Conservation (phyloP, 75 land plant genomes). For the Adiantum capillusveneris region DNA sequence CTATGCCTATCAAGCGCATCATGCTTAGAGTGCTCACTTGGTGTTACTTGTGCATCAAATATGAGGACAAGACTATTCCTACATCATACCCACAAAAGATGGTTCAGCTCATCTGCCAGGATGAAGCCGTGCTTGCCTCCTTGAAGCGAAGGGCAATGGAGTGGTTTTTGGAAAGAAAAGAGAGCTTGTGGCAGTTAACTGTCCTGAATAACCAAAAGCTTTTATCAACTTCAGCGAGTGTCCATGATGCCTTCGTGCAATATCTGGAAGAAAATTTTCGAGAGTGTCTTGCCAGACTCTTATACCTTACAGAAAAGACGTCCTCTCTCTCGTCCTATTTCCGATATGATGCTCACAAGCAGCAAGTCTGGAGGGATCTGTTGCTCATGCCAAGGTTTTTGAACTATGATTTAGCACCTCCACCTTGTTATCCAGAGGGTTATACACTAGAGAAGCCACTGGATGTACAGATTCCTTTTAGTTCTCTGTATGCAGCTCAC, state of each 20-base stretch:
- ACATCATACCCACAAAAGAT: constrained; percentile 12
- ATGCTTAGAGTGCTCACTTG: constrained; percentile 21
- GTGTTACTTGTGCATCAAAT: constrained; percentile 25
- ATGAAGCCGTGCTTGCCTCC: constrained; percentile 6
- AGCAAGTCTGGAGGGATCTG: constrained; percentile 10
- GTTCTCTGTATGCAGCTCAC: constrained; percentile 12
- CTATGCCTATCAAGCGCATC: constrained; percentile 11
- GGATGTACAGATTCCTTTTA: constrained; percentile 12
- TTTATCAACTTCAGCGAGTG: constrained; percentile 17
- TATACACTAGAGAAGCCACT: constrained; percentile 15
- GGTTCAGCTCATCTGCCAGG: constrained; percentile 15
- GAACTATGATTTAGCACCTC: constrained; percentile 9
- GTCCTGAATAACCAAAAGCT: constrained; percentile 14
- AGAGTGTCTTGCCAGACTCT: constrained; percentile 14
- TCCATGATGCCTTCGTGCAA: constrained; percentile 21
- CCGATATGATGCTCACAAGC: constrained; percentile 9
- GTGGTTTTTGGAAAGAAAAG: constrained; percentile 8
- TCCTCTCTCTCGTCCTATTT: constrained; percentile 14
- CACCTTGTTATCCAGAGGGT: constrained; percentile 19
- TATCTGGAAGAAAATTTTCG: constrained; percentile 17
- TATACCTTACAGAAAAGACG: constrained; percentile 14
- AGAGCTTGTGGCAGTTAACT: constrained; percentile 15
- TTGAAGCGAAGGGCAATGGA: constrained; percentile 15
- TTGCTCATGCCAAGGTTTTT: constrained; percentile 7
- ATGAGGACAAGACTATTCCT: constrained; percentile 1